Evolutionary conservation across 2,329 filamentous ascomycete genomes (phyloP).

Genomic region (Graphilbum fragrans): DNA sequence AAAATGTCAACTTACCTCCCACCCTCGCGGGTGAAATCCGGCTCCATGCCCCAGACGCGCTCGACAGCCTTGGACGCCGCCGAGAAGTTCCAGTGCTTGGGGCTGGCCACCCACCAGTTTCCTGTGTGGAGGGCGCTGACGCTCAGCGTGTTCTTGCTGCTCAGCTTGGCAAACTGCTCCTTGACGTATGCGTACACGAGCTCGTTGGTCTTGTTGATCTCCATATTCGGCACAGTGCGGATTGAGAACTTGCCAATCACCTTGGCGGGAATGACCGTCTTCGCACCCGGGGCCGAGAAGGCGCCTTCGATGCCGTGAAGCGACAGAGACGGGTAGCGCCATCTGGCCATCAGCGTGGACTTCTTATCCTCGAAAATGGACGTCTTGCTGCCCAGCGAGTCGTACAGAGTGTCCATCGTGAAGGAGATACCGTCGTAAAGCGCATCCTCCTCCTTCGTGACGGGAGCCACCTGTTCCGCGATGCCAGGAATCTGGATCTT

Average conservation of each 20-base stretch:
- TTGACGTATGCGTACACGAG: conserved; percentile 75
- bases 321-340: conserved; percentile 88
- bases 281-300: conserved; percentile 84
- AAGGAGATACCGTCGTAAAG: conserved; percentile 89
- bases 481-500: conserved; percentile 93
- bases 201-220: conserved; percentile 77
- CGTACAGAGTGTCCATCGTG: conserved; percentile 90
- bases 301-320: conserved; percentile 92
- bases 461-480: conserved; percentile 79
- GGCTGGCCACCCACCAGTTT: conserved; percentile 97
- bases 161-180: conserved; percentile 72
- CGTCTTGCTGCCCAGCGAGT: conserved; percentile 81
- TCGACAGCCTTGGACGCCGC: conserved; percentile 93
- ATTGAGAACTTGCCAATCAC: conserved; percentile 98
- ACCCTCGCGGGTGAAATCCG: conserved; percentile 92
- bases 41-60: conserved; percentile 84
- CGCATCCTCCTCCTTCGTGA: conserved; percentile 74
- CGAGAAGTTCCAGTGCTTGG: conserved; percentile 97
- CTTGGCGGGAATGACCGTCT: conserved; percentile 97
- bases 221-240: conserved; percentile 94
- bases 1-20: conserved; percentile 48
- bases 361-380: conserved; percentile 84
- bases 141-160: conserved; percentile 84
- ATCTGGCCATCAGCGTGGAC: conserved; percentile 84
- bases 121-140: conserved; percentile 77